Percentiles rank a stretch among this genome's conserved stretches.
Evolutionary conservation across 305 asterid species (phyloP).

Genomic region (Solanum chacoense): DNA sequence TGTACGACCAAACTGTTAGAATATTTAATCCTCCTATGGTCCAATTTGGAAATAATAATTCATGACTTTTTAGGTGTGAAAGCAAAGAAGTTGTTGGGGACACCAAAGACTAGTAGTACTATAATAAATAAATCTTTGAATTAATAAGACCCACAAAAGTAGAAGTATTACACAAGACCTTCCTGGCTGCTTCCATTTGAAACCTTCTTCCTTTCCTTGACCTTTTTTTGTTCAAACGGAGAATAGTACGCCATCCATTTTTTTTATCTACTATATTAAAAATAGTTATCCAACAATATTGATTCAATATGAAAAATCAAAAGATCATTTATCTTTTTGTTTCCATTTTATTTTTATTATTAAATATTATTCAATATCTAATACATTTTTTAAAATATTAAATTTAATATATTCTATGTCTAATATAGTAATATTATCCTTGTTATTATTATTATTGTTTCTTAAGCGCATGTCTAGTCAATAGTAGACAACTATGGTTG

Average conservation of each 20-base stretch:
- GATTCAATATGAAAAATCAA: too few relatives aligned
- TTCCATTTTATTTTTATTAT: too few relatives aligned
- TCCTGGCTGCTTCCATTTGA: conserved; percentile 12
- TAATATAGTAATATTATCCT: too few relatives aligned
- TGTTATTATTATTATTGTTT: too few relatives aligned
- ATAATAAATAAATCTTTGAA: not conserved
- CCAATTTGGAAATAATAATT: not conserved
- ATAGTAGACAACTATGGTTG: too few relatives aligned
- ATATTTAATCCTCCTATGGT: not conserved
- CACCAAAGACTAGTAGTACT: not conserved
- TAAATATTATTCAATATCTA: too few relatives aligned
- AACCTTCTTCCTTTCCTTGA: not conserved
- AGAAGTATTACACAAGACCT: conserved; percentile 1
- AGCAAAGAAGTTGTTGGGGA: conserved; percentile 2
- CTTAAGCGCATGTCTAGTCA: too few relatives aligned
- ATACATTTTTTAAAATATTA: too few relatives aligned
- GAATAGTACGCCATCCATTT: not conserved
- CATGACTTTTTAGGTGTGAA: conserved; percentile 2
- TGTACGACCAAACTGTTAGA: not conserved
- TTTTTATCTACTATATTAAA: too few relatives aligned
- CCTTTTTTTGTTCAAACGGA: not conserved
- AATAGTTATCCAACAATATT: too few relatives aligned
- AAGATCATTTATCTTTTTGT: too few relatives aligned
- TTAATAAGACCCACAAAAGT: not conserved
- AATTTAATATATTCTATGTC: too few relatives aligned